A percentile compares a stretch with the other conserved stretches of the same genome.
Conservation (phyloP, 2,329 filamentous ascomycete genomes). For the Samsoniella hepiali region DNA sequence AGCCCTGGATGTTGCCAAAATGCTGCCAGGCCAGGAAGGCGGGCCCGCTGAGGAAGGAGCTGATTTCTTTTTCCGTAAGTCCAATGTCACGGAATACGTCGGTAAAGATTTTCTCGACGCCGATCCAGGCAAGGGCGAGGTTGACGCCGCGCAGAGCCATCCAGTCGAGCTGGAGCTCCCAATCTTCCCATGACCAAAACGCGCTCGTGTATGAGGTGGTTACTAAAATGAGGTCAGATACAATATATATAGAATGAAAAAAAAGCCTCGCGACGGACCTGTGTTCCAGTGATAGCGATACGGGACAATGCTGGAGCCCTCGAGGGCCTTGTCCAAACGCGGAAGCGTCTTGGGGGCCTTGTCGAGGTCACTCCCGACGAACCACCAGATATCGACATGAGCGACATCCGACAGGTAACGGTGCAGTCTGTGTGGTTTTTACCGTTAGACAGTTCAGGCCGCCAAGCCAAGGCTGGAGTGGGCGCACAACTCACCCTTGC, state of each 20-base stretch:
- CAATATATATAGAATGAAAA: not conserved
- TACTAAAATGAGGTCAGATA: constrained; percentile 29
- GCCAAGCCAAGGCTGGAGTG: not conserved
- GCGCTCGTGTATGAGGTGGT: constrained; percentile 50
- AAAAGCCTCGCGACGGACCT: constrained; percentile 27
- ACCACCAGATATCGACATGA: constrained; percentile 25
- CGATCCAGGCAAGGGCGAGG: constrained; percentile 50
- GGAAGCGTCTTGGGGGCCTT: constrained; percentile 22
- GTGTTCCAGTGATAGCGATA: constrained; percentile 48
- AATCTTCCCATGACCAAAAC: constrained; percentile 53
- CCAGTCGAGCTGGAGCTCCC: constrained; percentile 52
- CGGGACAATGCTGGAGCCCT: constrained; percentile 20
- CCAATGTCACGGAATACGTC: constrained; percentile 46
- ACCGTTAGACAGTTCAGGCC: not conserved
- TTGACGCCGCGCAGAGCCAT: constrained; percentile 50
- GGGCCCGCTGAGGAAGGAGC: constrained; percentile 46
- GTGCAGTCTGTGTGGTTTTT: constrained; percentile 19
- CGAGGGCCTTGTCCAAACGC: constrained; percentile 9
- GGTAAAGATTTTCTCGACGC: constrained; percentile 48
- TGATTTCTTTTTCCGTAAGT: constrained; percentile 42
- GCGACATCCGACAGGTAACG: constrained; percentile 21
- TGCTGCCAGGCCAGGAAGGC: constrained; percentile 53
- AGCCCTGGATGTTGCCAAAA: constrained; percentile 52
- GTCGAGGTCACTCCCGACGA: constrained; percentile 21
- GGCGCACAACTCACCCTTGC: constrained; percentile 18